Evolutionary conservation across 495 filamentous ascomycete species (phyloP), one percentile per base, ranked within the genome.

Genomic region (Penicillium silybi): DNA sequence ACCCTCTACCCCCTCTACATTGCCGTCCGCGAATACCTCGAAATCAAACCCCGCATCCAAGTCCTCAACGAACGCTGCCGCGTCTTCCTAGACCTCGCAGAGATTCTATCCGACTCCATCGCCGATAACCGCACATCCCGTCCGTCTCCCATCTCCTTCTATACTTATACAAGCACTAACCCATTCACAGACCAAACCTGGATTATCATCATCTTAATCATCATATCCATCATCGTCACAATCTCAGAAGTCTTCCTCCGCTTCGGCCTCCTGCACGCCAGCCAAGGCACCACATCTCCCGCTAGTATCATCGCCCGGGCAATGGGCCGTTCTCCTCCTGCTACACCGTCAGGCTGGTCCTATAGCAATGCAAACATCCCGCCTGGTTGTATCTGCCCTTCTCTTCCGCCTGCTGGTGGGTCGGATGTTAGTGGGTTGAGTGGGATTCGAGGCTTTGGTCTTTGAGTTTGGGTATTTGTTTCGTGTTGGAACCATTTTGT

Each of bases 141-240:
- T 72, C 72, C 35, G 72, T 59, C 10, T 47, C 50, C 40, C 25
- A 34, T 13, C 37, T 11, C 17, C 18, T 11, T 17, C 9, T 17
- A 2, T 10, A 53, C 3, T 23, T 29, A 20, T 38, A 35, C 22
- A 32, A 9, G 44, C 18, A 49, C 44, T 60, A 39, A 59, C 26
- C 15, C 9, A 3, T 29, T 27, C 22, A 10, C 41, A 81, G 78
- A 77, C 20, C 80, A 97, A 66, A 99, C 93, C 0, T 97, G 92
- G 92, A 97, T 99, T 59, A 92, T 97, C 64, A 99, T 99, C 59
- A 76, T 95, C 27, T 79, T 99, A 9, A 99, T 99, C 59, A 58
- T 95, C 38, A 74, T 97, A 48, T 90, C 85, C 60, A 97, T 99
- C 61, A 68, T 87, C 35, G 90, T 99, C 17, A 99, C 93, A 0